These are phyloP conservation scores for Trametes cubensis DNA, from an alignment of 768 basidiomycete species.

Conservation along the genomic window DNA sequence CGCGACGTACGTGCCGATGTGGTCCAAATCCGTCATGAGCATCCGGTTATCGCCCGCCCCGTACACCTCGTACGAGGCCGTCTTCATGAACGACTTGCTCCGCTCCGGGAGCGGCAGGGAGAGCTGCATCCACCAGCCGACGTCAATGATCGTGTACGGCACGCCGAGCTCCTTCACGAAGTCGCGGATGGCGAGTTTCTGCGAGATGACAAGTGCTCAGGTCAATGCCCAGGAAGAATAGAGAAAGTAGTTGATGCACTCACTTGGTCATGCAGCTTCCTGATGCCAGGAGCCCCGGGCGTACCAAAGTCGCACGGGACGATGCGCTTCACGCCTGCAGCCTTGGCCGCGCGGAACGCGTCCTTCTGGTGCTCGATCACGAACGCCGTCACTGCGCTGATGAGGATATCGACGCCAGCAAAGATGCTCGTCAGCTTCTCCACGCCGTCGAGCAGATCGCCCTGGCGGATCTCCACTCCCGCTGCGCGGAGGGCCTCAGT, in stretches of 20 bases:
- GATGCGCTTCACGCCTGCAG: conserved; percentile 28
- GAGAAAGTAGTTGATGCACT: background rate
- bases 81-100: background rate
- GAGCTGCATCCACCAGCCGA: conserved; percentile 38
- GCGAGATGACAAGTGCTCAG: too few relatives aligned
- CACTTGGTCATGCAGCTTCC: conserved; percentile 18
- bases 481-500: conserved; percentile 13
- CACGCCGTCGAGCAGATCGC: conserved; percentile 19
- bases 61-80: conserved; percentile 17
- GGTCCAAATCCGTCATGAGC: conserved; percentile 30
- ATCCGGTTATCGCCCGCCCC: conserved; percentile 25
- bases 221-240: background rate
- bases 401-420: conserved; percentile 23
- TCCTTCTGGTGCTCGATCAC: conserved; percentile 20
- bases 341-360: conserved; percentile 27
- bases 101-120: conserved; percentile 9
- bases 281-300: conserved; percentile 17
- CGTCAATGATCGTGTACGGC: conserved; percentile 37
- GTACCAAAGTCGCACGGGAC: conserved; percentile 33
- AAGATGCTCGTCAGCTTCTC: conserved; percentile 24
- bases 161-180: conserved; percentile 31
- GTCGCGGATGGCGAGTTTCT: conserved; percentile 36
- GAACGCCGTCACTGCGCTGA: conserved; percentile 19
- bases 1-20: conserved; percentile 35
- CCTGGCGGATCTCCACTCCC: conserved; percentile 27